A percentile compares a stretch with the other conserved stretches of the same genome.
phyloP scores from a whole-genome alignment of 805 yeast genomes.

The Tetrapisispora phaffii region DNA sequence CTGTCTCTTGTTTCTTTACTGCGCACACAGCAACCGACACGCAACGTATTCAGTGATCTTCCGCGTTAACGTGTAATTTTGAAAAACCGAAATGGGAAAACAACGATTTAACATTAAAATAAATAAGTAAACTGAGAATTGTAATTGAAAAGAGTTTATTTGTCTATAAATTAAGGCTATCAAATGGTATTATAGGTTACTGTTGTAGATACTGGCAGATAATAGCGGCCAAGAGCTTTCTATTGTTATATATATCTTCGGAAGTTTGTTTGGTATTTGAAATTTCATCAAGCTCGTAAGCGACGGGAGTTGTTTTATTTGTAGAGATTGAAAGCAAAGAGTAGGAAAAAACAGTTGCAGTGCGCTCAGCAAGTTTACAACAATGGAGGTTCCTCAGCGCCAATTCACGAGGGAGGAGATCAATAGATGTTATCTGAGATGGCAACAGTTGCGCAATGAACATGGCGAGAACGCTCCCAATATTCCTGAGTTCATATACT shows the following conservation, averaged over 20 bases:
- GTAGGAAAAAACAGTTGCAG: too few species aligned
- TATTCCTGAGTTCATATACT: constrained; percentile 28
- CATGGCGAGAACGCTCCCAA: constrained; percentile 29
- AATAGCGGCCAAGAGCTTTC: background rate
- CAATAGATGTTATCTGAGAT: constrained; percentile 29
- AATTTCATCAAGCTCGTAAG: too few species aligned
- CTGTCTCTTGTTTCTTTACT: background rate
- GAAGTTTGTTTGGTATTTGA: too few species aligned
- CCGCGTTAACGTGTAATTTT: background rate
- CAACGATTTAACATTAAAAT: background rate
- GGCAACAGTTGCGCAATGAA: constrained; percentile 31
- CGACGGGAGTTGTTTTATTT: background rate
- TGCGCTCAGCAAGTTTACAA: too few species aligned
- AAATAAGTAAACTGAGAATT: background rate
- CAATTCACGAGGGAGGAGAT: constrained; percentile 29
- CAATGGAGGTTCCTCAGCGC: constrained; percentile 25
- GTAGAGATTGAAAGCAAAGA: too few species aligned
- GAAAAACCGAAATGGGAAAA: background rate
- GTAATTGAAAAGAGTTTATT: too few species aligned
- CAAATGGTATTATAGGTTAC: background rate
- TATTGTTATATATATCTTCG: background rate
- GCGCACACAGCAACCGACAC: background rate
- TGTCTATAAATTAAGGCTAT: background rate
- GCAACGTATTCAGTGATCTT: background rate
- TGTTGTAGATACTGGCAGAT: background rate